Evolutionary conservation across 2,329 filamentous ascomycete genomes (phyloP).

Genomic region (Stemphylium beticola): DNA sequence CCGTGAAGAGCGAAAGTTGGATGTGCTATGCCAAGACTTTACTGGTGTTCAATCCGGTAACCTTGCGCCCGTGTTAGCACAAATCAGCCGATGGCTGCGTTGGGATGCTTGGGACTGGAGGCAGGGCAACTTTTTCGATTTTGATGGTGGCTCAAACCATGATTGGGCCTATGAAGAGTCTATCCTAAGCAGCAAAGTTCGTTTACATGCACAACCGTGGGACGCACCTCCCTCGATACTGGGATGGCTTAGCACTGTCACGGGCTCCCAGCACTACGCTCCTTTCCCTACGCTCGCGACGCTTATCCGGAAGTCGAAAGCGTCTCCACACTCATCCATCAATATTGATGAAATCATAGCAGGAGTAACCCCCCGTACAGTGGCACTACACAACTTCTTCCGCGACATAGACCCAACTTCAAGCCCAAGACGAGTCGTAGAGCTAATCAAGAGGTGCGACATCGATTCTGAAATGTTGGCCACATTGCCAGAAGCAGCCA

Average conservation of each 20-base stretch:
- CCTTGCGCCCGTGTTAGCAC: conserved; percentile 77
- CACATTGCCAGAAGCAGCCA: conserved; percentile 83
- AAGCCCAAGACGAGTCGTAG: conserved; percentile 67
- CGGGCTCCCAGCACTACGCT: conserved; percentile 37
- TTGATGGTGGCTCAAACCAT: conserved; percentile 64
- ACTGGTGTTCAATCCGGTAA: conserved; percentile 54
- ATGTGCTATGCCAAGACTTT: conserved; percentile 62
- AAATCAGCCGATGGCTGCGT: conserved; percentile 81
- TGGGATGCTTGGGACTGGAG: conserved; percentile 69
- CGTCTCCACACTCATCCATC: conserved; percentile 46
- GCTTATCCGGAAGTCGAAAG: conserved; percentile 46
- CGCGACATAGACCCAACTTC: conserved; percentile 49
- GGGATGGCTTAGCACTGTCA: conserved; percentile 52
- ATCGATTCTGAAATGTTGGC: conserved; percentile 74
- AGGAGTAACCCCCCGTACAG: conserved; percentile 59
- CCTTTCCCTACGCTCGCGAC: conserved; percentile 48
- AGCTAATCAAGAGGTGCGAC: conserved; percentile 73
- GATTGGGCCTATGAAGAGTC: conserved; percentile 64
- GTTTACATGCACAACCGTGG: conserved; percentile 43
- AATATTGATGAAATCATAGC: conserved; percentile 46
- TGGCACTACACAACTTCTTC: conserved; percentile 73
- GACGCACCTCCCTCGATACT: conserved; percentile 64
- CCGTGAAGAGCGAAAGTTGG: conserved; percentile 87
- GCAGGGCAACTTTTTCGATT: conserved; percentile 61
- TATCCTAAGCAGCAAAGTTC: conserved; percentile 35